phyloP scores from a whole-genome alignment of 768 basidiomycete species.

The Rhodotorula paludigena region DNA sequence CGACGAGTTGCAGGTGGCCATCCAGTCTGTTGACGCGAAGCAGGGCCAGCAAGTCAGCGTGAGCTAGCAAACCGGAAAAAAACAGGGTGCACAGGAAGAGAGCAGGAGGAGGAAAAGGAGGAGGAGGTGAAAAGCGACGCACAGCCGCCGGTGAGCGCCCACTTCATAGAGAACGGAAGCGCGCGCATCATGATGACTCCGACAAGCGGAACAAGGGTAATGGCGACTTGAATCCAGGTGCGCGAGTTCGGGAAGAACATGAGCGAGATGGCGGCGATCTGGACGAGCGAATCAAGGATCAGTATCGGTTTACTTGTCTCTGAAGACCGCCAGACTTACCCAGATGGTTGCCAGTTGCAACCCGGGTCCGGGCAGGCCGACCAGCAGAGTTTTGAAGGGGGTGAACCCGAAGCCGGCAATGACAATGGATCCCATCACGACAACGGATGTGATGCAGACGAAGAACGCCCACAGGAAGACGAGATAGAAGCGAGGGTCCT shows the following conservation, averaged over 20 bases:
- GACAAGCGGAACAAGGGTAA: conserved; percentile 31
- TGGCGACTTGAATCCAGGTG: conserved; percentile 34
- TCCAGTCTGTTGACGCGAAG: not conserved
- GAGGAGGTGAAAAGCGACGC: not conserved
- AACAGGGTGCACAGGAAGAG: not conserved
- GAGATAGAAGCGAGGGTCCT: conserved; percentile 30
- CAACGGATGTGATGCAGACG: conserved; percentile 35
- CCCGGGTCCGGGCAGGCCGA: conserved; percentile 32
- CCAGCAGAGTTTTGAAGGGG: conserved; percentile 31
- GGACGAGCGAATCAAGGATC: not conserved
- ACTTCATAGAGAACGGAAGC: conserved; percentile 34
- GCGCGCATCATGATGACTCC: conserved; percentile 37
- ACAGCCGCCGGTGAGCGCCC: conserved; percentile 12
- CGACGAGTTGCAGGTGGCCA: conserved; percentile 31
- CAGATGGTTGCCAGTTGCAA: conserved; percentile 46
- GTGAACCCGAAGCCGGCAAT: conserved; percentile 38
- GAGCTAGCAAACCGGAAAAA: no score
- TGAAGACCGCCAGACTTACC: conserved; percentile 35
- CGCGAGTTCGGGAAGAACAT: conserved; percentile 1
- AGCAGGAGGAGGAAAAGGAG: no score
- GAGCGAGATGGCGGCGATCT: conserved; percentile 45
- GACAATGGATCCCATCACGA: conserved; percentile 39
- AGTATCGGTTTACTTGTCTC: no score
- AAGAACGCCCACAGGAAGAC: conserved; percentile 38
- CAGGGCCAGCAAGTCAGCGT: not conserved